Base-by-base conservation (phyloP, 2,329 filamentous ascomycete genomes). In the Didymosphaeria variabile region DNA sequence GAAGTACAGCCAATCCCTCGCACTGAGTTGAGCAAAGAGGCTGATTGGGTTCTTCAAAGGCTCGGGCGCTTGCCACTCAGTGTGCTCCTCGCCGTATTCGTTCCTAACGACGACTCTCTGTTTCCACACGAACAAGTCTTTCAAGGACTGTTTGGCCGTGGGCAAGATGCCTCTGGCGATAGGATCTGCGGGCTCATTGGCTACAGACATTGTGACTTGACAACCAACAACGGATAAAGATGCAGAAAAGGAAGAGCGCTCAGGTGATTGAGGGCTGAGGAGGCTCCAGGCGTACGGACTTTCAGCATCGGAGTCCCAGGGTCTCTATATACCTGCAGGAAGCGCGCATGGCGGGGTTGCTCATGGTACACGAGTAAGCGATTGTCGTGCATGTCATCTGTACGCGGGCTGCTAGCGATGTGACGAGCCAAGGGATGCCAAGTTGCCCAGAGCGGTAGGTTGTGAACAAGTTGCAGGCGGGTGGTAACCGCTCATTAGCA, bases 1-100 rank as follows among this genome's bases (percentile, higher is more conserved):
- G 79, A 94, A 83, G 81, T 91, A 93, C 17, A 91, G 72, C 91
- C 91, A 94, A 73, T 91, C 88, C 62, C 83, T 86, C 26, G 81
- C 80, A 3, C 83, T 85, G 17, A 95, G 83, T 77, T 89, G 84
- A 31, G 82, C 83, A 63, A 93, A 82, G 32, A 94, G 83, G 40
- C 83, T 87, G 78, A 94, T 80, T 42, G 92, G 92, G 74, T 94
- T 92, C 68, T 84, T 81, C 58, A 93, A 83, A 15, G 85, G 88
- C 47, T 88, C 85, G 0, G 90, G 90, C 21, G 83, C 75, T 64
- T 88, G 86, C 90, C 90, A 93, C 77, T 92, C 90, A 32, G 86
- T 86, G 52, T 76, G 82, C 17, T 86, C 84, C 75, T 92, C 89
- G 60, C 89, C 89, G 68, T 84, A 81, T 32, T 87, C 85, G 65